Base-by-base conservation (phyloP, 495 filamentous ascomycete species). In the Arthonia radiata region DNA sequence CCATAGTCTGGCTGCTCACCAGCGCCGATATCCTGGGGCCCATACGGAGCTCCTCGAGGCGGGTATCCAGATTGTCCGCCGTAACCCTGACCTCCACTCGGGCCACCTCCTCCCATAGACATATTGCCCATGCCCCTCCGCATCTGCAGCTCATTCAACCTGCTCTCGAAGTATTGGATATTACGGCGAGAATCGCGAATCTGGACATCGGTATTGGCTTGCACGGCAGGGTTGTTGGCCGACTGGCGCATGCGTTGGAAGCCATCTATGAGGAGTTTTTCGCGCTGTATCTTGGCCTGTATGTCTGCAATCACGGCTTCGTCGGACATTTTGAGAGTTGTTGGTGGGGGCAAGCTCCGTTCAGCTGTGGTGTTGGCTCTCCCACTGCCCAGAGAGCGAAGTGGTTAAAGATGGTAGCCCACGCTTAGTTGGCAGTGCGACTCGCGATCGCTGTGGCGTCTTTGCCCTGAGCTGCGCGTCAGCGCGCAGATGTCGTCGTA, bases 201-300 rank as follows among this genome's bases (percentile, higher is more conserved):
- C 53, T 91, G 75, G 28, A 67, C 69, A 34, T 94, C 83, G 38
- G 86, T 67, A 32, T 75, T 66, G 34, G 81, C 75, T 39, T 81
- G 75, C 32, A 94, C 81, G 30, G 67, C 54, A 30, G 76, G 71
- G 48, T 99, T 94, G 52, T 78, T 68, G 39, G 83, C 92, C 41
- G 82, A 79, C 54, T 79, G 75, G 57, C 81, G 72, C 77, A 99
- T 90, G 31, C 72, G 64, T 45, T 78, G 78, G 28, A 89, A 89
- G 37, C 77, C 81, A 49, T 77, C 71, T 59, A 99, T 86, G 37
- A 99, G 66, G 39, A 73, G 72, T 59, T 83, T 81, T 50, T 99
- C 89, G 48, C 86, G 67, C 60, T 93, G 80, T 52, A 94, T 93
- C 77, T 99, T 94, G 54, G 68, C 72, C 54, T 72, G 67, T 56